These are phyloP conservation scores for Camellia oleifera DNA, from an alignment of 179 eudicot species.

Conservation along the genomic window DNA sequence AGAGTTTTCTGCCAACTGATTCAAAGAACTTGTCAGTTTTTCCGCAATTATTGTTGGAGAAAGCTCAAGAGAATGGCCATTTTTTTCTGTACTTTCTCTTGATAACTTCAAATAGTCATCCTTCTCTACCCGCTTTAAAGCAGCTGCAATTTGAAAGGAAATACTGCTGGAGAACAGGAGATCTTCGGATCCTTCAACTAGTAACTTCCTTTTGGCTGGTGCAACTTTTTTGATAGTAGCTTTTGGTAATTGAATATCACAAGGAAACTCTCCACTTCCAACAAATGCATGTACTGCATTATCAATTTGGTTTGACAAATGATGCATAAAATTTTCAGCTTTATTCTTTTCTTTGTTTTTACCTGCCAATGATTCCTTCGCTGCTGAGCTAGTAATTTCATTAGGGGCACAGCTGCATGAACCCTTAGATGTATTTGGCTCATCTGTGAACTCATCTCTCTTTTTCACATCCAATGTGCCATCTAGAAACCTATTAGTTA, in stretches of 20 bases:
- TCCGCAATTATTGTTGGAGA: slow-evolving; percentile 67
- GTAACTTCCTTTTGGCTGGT: slow-evolving; percentile 59
- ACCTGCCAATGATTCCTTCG: slow-evolving; percentile 22
- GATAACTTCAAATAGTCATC: slow-evolving; percentile 25
- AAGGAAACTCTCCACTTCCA: slow-evolving; percentile 42
- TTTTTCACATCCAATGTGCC: slow-evolving; percentile 62
- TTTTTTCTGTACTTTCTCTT: slow-evolving; percentile 19
- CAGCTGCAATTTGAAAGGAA: slow-evolving; percentile 80
- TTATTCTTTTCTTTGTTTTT: slow-evolving; percentile 38
- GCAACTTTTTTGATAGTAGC: slow-evolving; percentile 64
- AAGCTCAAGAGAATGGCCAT: slow-evolving; percentile 33
- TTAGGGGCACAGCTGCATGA: slow-evolving; percentile 19
- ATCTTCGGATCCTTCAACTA: slow-evolving; percentile 66
- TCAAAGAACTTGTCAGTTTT: slow-evolving; percentile 41
- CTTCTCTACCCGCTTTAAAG: slow-evolving; percentile 41
- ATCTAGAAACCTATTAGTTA: slow-evolving; percentile 63
- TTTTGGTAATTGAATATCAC: slow-evolving; percentile 58
- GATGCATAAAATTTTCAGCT: slow-evolving; percentile 36
- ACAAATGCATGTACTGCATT: slow-evolving; percentile 42
- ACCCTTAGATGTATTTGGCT: slow-evolving; percentile 29
- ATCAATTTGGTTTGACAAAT: slow-evolving; percentile 57
- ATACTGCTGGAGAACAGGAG: slow-evolving; percentile 75
- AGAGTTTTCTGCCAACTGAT: slow-evolving; percentile 34
- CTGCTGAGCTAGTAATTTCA: slow-evolving; percentile 29
- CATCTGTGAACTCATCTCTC: slow-evolving; percentile 33